Base-by-base conservation (phyloP, 768 basidiomycete species). In the Saitozyma podzolica region DNA sequence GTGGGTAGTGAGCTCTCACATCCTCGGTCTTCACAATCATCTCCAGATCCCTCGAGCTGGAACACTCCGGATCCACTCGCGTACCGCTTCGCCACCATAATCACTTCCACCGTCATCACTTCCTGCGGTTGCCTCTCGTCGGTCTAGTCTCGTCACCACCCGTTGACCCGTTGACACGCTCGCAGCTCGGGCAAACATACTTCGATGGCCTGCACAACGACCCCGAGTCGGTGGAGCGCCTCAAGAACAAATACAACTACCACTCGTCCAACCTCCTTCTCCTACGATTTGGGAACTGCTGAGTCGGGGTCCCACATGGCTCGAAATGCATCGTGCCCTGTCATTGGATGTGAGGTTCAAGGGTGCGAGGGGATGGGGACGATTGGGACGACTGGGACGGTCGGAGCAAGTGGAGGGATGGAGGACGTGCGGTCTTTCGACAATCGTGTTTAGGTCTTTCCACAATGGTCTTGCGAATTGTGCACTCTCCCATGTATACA, bases 131-230 rank as follows among this genome's bases (percentile, higher is more conserved):
- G 5, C 29, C 5, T 29, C 29, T 29, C 29, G 29, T 29, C 29
- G 2, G 29, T 29, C 29, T 29, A 2, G 29, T 29, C 29, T 29
- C 29, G 29, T 29, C 29, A 29, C 5, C 29, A 29, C 29, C 29
- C 29, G 29, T 29, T 29, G 29, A 29, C 29, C 29, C 29, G 29
- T 29, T 29, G 29, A 29, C 29, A 29, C 29, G 29, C 29, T 29
- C 5, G 29, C 29, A 29, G 67, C 69, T 66, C 40, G 65, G 66
- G 2, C 51, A 62, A 51, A 73, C 74, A 9, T 73, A 75, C 58
- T 75, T 69, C 51, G 74, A 75, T 48, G 74, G 74, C 54, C 50
- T 76, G 7, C 74, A 76, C 60, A 76, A 76, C 52, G 74, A 76
- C 40, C 71, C 69, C 9, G 74, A 76, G 54, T 64, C 61, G n/a